Evolutionary conservation across 2,329 filamentous ascomycete genomes (phyloP), one percentile per base, ranked within the genome.

Genomic region (Drechslera avenae): DNA sequence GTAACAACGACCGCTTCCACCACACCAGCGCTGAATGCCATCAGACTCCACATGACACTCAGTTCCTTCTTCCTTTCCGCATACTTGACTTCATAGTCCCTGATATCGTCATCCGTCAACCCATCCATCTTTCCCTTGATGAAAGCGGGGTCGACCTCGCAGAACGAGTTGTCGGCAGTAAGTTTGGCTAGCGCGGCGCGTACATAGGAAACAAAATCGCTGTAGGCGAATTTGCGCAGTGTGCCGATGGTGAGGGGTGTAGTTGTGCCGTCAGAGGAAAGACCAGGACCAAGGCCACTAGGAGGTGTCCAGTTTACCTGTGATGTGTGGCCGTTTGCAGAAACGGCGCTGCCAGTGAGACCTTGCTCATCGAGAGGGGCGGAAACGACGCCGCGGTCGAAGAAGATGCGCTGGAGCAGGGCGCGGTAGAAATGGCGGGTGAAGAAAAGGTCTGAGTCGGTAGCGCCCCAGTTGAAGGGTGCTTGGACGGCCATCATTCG

Each of bases 401-500:
- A 81, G 56, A 97, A 91, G n/a, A 99, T 87, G 52, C 88, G 88
- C 73, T 99, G 94, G 17, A 97, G 79, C 0, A 97, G 80, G 0
- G 94, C 90, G 36, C 94, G 89, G 78, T 88, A 99, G 74, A 94
- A 96, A 73, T 99, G 94, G 0, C 93, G 84, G 0, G 86, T 90
- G 78, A 99, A 97, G 76, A 97, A 99, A 6, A 79, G 81, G 43
- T 91, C 88, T 69, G 90, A 95, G 54, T 96, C 92, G 21, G 81
- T 78, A 18, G 80, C 78, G 2, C 88, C 89, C 94, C 94, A 99
- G 76, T 99, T 99, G 52, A 86, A 81, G 1, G 94, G 92, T 6
- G 94, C 94, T 76, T 99, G 94, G 41, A 95, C 92, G 2, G 93
- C 93, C 93, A 97, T 97, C 88, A 96, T 96, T 36, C 94, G 85